Evolutionary conservation across 129 eudicot species (phyloP), one percentile per base, ranked within the genome.

Genomic region (Pseudognaphalium luteoalbum): DNA sequence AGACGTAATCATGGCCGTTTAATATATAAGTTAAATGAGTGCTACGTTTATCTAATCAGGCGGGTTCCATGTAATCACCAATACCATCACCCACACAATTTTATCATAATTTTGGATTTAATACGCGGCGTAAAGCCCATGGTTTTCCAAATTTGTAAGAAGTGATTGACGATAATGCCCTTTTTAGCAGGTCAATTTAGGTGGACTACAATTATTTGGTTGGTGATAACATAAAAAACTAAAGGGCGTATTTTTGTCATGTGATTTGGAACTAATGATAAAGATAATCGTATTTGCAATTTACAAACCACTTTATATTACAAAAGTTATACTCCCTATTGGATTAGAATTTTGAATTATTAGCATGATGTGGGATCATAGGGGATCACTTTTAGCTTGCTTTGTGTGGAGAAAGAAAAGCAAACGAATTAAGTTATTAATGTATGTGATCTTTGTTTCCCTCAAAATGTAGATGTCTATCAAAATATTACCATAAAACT

Each of bases 61-160:
- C 35, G 83, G 89, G 88, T 25, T 87, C 86, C 42, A 67, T 62
- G 15, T 37, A 65, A 54, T 37, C 22, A 37, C 81, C 86, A 5
- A 73, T 70, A 70, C 44, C 59, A 54, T 37, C 22, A 37, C 81
- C 86, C 5, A 73, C 73, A 70, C 44, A 39, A 8, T 16, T 37
- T 30, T 14, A 14, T 56, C 9, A 68, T 33, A 52, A 22, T 34
- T 4, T 60, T 63, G 78, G 76, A 50, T 65, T 34, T 8, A 9
- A 44, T 90, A 90, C 81, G 96, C 96, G 96, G 96, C 92, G 85
- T 17, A 75, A 59, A 19, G 90, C 81, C 83, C 75, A 34, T 77
- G 87, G 84, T 72, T 83, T 32, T 30, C 54, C 9, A 29, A 17
- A 57, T 1, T 35, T 54, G 41, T 29, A 44, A 4, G 1, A 34